These are phyloP conservation scores for Arachnomyces sp. DNA, from an alignment of 2,329 filamentous ascomycete genomes.

Conservation along the genomic window DNA sequence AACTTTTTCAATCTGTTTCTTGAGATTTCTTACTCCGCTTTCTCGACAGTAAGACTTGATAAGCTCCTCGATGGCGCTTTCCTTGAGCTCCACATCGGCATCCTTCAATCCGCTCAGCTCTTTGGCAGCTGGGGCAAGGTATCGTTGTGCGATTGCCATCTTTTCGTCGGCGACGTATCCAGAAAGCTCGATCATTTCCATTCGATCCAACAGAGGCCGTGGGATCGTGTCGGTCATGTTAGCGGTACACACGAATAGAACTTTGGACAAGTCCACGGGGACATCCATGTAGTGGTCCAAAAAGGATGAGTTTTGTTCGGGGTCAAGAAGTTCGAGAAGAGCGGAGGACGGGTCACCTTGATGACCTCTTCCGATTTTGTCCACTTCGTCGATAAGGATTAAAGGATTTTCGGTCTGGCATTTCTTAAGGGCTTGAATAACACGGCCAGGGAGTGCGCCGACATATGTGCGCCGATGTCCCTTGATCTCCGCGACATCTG, in stretches of 20 bases:
- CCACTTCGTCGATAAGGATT: conserved; percentile 92
- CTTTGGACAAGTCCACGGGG: conserved; percentile 92
- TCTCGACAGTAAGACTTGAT: conserved; percentile 99
- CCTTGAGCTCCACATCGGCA: conserved; percentile 78
- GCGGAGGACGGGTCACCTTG: conserved; percentile 95
- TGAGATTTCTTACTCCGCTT: conserved; percentile 91
- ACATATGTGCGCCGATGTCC: conserved; percentile 95
- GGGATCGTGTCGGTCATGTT: conserved; percentile 99
- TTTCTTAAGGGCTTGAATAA: conserved; percentile 97
- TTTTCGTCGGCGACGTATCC: conserved; percentile 98
- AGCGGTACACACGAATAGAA: conserved; percentile 95
- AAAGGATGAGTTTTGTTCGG: conserved; percentile 96
- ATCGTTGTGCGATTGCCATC: conserved; percentile 93
- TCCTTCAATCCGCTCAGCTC: conserved; percentile 84
- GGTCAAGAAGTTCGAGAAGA: conserved; percentile 85
- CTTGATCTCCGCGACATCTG: conserved; percentile 98
- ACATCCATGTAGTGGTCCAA: conserved; percentile 98
- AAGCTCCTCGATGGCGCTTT: conserved; percentile 85
- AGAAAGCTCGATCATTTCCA: conserved; percentile 95
- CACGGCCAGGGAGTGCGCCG: conserved; percentile 86
- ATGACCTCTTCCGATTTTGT: conserved; percentile 95
- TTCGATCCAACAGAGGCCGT: conserved; percentile 83
- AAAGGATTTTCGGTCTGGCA: conserved; percentile 97
- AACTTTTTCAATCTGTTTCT: conserved; percentile 99
- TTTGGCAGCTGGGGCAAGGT: conserved; percentile 89